phyloP scores from a whole-genome alignment of 1,139 yeast genomes.

The Eremothecium coryli region DNA sequence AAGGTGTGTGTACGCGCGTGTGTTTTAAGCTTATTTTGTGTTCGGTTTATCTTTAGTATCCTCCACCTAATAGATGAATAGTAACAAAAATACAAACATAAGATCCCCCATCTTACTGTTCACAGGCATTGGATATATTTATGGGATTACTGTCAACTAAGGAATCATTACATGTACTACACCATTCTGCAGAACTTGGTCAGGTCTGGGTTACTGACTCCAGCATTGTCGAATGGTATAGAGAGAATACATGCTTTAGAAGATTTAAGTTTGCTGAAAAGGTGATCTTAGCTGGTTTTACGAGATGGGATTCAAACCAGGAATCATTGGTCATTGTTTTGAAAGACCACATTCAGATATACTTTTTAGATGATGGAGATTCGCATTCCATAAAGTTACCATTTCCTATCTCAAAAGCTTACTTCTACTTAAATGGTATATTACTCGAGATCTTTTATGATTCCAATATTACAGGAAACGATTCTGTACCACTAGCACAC shows the following conservation, averaged over 20 bases:
- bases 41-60: background rate
- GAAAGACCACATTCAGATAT: slow-evolving; percentile 24
- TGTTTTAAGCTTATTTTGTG: background rate
- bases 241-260: slow-evolving; percentile 19
- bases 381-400: slow-evolving; percentile 24
- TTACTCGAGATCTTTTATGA: slow-evolving; percentile 19
- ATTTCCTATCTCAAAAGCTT: slow-evolving; percentile 23
- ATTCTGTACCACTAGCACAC: slow-evolving; percentile 13
- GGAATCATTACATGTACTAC: slow-evolving; percentile 1
- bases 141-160: background rate
- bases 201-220: slow-evolving; percentile 22
- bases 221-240: slow-evolving; percentile 21
- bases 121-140: background rate
- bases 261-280: slow-evolving; percentile 16
- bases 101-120: background rate
- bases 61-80: background rate
- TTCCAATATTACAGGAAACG: slow-evolving; percentile 3
- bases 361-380: slow-evolving; percentile 20
- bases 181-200: slow-evolving; percentile 11
- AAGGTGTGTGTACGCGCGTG: background rate
- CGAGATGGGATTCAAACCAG: slow-evolving; percentile 21
- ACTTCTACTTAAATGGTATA: slow-evolving; percentile 27
- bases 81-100: background rate
- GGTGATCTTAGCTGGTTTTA: slow-evolving; percentile 26
- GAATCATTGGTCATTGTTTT: slow-evolving; percentile 24